phyloP scores from a whole-genome alignment of 2,329 filamentous ascomycete species.

The Xylaria sp. region DNA sequence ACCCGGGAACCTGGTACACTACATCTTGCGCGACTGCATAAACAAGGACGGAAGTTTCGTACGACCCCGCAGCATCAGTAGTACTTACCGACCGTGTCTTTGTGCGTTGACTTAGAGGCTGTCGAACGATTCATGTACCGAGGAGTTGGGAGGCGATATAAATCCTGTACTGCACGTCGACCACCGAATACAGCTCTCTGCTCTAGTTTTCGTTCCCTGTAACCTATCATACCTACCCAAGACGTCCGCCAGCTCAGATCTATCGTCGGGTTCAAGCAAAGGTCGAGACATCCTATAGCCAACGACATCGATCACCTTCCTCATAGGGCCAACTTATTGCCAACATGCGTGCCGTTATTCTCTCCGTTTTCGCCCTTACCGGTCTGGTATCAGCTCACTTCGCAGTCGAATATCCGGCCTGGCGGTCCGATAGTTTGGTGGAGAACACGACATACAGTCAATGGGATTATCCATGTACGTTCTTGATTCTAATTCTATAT shows the following conservation, averaged over 20 bases:
- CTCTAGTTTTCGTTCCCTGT: slow-evolving; percentile 8
- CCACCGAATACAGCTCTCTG: not conserved
- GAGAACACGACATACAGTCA: slow-evolving; percentile 57
- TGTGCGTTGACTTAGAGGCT: not conserved
- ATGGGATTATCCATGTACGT: slow-evolving; percentile 63
- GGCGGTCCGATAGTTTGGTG: slow-evolving; percentile 60
- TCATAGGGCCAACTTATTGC: not conserved
- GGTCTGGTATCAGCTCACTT: slow-evolving; percentile 60
- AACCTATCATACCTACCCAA: no score
- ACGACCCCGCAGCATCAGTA: not conserved
- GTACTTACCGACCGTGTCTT: not conserved
- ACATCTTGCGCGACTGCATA: slow-evolving; percentile 7
- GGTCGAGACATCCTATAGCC: not conserved
- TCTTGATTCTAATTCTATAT: slow-evolving; percentile 11
- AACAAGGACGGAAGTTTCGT: not conserved
- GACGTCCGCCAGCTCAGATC: not conserved
- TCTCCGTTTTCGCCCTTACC: slow-evolving; percentile 48
- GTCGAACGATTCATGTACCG: not conserved
- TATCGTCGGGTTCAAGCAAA: not conserved
- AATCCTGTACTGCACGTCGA: slow-evolving; percentile 1
- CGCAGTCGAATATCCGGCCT: slow-evolving; percentile 58
- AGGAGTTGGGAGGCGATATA: slow-evolving; percentile 13
- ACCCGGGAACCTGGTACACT: slow-evolving; percentile 22
- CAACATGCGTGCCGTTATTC: slow-evolving; percentile 36
- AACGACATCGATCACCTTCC: not conserved